These are phyloP conservation scores for Ceratocystiopsis minuta DNA, from an alignment of 2,329 filamentous ascomycete species.

Conservation along the genomic window DNA sequence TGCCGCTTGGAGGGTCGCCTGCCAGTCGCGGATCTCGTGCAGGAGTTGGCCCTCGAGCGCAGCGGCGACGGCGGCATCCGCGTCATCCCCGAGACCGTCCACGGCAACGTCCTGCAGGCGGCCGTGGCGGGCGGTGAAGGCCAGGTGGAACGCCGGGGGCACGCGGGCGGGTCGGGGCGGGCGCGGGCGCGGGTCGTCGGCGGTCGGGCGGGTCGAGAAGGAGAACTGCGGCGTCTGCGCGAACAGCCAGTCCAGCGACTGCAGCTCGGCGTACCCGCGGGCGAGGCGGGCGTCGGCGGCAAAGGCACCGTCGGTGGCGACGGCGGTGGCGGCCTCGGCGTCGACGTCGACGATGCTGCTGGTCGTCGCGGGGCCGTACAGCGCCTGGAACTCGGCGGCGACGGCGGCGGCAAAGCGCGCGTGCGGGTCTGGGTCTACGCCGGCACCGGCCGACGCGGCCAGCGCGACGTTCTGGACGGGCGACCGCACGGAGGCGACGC, in stretches of 20 bases:
- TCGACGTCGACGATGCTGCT: conserved; percentile 23
- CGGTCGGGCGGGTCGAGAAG: conserved; percentile 42
- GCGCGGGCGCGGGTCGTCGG: conserved; percentile 38
- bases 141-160: conserved; percentile 17
- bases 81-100: conserved; percentile 10
- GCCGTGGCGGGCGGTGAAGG: conserved; percentile 22
- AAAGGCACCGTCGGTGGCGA: conserved; percentile 25
- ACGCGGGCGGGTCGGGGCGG: conserved; percentile 31
- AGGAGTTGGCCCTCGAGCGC: conserved; percentile 11
- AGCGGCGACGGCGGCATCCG: conserved; percentile 3
- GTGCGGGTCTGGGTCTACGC: background rate
- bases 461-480: conserved; percentile 54
- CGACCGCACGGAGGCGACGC: conserved; percentile 82
- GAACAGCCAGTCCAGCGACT: conserved; percentile 60
- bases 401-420: conserved; percentile 35
- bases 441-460: conserved; percentile 1
- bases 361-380: conserved; percentile 38
- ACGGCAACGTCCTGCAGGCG: conserved; percentile 16
- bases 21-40: conserved; percentile 15
- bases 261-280: conserved; percentile 40
- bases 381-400: conserved; percentile 42
- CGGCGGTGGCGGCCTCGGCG: conserved; percentile 21
- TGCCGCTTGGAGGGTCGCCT: conserved; percentile 7
- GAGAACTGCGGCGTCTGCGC: conserved; percentile 73
- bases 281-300: conserved; percentile 24